Conservation (phyloP, 2,329 filamentous ascomycete genomes). For the Aspergillus fumigatiaffinis region DNA sequence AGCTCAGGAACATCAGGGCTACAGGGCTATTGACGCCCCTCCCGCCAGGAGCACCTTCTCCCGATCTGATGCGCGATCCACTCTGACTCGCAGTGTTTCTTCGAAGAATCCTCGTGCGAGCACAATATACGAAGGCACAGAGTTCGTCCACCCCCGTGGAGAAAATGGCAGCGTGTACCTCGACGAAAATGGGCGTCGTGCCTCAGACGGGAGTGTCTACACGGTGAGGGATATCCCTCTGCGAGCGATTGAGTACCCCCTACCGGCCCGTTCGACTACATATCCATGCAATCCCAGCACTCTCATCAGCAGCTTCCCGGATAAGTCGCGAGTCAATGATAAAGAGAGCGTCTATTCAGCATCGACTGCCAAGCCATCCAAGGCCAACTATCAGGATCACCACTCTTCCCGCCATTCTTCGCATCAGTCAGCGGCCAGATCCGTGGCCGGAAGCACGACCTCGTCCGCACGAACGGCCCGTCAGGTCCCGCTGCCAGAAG, state of each 20-base stretch:
- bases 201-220: constrained; percentile 38
- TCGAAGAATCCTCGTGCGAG: constrained; percentile 41
- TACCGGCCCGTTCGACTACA: constrained; percentile 21
- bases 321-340: constrained; percentile 27
- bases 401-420: constrained; percentile 21
- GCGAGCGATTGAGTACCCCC: constrained; percentile 39
- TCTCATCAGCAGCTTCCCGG: constrained; percentile 41
- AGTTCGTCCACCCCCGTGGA: constrained; percentile 21
- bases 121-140: constrained; percentile 39
- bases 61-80: constrained; percentile 27
- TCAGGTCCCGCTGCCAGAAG: constrained; percentile 34
- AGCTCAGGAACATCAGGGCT: constrained; percentile 20
- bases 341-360: constrained; percentile 32
- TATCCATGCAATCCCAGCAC: constrained; percentile 34
- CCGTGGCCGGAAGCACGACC: constrained; percentile 20
- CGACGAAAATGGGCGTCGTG: constrained; percentile 30
- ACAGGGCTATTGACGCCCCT: constrained; percentile 32
- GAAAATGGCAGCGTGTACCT: constrained; percentile 18
- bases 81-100: constrained; percentile 29
- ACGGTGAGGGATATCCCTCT: constrained; percentile 31
- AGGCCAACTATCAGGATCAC: constrained; percentile 22
- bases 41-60: constrained; percentile 26
- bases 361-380: constrained; percentile 35
- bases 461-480: constrained; percentile 34
- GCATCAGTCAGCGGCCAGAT: constrained; percentile 18